These are phyloP conservation scores for Trichoderma semiorbis DNA, from an alignment of 2,329 filamentous ascomycete species.

Conservation along the genomic window DNA sequence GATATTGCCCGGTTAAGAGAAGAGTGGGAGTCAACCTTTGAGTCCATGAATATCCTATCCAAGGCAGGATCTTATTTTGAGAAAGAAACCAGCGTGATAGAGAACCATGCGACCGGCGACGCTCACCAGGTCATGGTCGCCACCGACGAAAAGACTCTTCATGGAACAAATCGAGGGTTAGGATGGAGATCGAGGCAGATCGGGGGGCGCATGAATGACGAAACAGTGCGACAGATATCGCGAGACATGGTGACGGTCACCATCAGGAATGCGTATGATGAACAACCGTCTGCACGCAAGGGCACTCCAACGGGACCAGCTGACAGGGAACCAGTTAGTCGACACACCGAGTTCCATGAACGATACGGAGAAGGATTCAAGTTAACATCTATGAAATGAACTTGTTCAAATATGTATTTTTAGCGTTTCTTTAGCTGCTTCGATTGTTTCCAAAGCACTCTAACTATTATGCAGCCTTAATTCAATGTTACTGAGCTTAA, in stretches of 20 bases:
- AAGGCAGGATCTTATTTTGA: constrained; percentile 16
- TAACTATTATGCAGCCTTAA: background rate
- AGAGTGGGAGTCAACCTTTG: constrained; percentile 18
- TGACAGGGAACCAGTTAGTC: background rate
- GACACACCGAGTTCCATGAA: constrained; percentile 10
- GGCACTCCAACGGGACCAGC: background rate
- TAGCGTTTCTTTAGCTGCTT: background rate
- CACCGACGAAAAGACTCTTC: constrained; percentile 21
- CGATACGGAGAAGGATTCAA: constrained; percentile 18
- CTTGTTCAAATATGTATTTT: background rate
- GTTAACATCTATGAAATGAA: background rate
- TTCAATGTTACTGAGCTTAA: background rate
- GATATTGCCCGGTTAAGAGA: constrained; percentile 12
- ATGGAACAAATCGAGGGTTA: constrained; percentile 22
- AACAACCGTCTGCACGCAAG: background rate
- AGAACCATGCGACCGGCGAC: constrained; percentile 23
- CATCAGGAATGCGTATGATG: background rate
- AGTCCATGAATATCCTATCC: constrained; percentile 18
- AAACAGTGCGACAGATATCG: constrained; percentile 22
- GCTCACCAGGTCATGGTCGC: constrained; percentile 22
- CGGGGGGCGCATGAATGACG: constrained; percentile 20
- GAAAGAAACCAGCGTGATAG: constrained; percentile 21
- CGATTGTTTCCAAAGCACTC: background rate
- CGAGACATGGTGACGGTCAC: constrained; percentile 10
- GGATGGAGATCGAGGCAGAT: constrained; percentile 21